Base-by-base conservation (phyloP, 1,284 basidiomycete species). In the Somion occarium region DNA sequence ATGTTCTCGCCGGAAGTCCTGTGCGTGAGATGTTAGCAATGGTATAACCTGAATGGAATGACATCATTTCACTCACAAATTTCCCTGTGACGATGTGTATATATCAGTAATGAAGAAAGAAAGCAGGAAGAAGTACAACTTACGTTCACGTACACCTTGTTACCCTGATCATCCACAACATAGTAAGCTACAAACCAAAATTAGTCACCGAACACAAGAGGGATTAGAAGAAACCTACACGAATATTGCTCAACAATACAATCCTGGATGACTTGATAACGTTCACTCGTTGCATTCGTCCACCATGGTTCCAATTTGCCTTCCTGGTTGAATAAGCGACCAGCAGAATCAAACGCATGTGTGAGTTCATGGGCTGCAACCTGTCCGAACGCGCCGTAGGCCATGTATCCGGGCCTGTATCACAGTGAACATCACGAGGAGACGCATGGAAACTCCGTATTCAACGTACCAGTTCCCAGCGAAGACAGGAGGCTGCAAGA, bases 401-500 rank as follows among this genome's bases (percentile, higher is more conserved):
- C 82, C 53, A 98, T 73, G 68, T 97, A 96, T 48, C 79, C 76
- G 11, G 92, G 93, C 90, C 88, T 88, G 12, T 55, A 41, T 1
- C 39, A n/a, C n/a, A n/a, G n/a, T n/a, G n/a, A n/a, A n/a, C n/a
- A n/a, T n/a, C n/a, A n/a, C n/a, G n/a, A n/a, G n/a, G n/a, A n/a
- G n/a, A n/a, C n/a, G n/a, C n/a, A n/a, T n/a, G n/a, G n/a, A n/a
- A n/a, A n/a, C n/a, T n/a, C n/a, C n/a, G 48, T 18, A 53, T 52
- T 5, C n/a, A 42, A 61, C 72, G 20, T 66, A 90, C 92, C 93
- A 97, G 53, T 83, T 74, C 50, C 82, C 74, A 12, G 82, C 82
- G 76, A 97, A 98, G 81, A 96, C 98, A 0, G 94, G 94, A 2
- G 91, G 85, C 61, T 89, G 92, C 39, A 98, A 72, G 63, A 98